Conservation (phyloP, 176 grass and related monocot genomes). For the Aegilops speltoides region DNA sequence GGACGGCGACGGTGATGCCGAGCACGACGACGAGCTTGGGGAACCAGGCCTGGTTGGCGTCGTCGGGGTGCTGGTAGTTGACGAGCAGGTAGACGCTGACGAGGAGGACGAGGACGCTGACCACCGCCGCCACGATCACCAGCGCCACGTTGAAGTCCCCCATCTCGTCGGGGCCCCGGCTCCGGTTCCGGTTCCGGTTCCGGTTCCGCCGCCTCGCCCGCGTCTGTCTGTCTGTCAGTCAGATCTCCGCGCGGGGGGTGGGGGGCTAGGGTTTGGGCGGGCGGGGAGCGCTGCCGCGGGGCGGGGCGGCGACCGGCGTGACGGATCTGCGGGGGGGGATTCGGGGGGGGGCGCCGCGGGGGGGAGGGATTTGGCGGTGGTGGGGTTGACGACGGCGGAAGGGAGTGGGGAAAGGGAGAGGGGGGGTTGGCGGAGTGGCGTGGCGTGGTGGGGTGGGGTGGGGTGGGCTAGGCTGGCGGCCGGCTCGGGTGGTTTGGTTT, state of each 20-base stretch:
- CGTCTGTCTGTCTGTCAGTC: neutral
- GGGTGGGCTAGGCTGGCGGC: slow-evolving; percentile 50
- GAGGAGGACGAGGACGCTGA: slow-evolving; percentile 67
- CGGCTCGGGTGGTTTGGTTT: neutral
- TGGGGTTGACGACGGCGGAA: slow-evolving; percentile 29
- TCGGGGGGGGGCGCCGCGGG: neutral
- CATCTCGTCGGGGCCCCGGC: slow-evolving; percentile 20
- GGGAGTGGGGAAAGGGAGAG: neutral
- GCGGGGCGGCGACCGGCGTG: slow-evolving; percentile 22
- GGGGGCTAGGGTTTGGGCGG: slow-evolving; percentile 6
- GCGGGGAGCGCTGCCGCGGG: neutral
- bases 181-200: no score
- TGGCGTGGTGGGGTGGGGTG: neutral
- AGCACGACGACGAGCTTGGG: slow-evolving; percentile 92
- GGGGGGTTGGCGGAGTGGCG: neutral
- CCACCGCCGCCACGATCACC: slow-evolving; percentile 88
- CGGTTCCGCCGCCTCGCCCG: no score
- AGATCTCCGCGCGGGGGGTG: neutral
- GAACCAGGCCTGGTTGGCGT: slow-evolving; percentile 95
- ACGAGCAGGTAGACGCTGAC: slow-evolving; percentile 92
- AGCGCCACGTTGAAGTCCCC: slow-evolving; percentile 99
- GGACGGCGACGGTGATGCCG: slow-evolving; percentile 81
- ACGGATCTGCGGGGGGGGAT: slow-evolving; percentile 33
- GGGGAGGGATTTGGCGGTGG: neutral
- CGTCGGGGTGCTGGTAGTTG: slow-evolving; percentile 99